phyloP scores from a whole-genome alignment of 1,284 basidiomycete genomes.

The Apiotrichum montevideense region DNA sequence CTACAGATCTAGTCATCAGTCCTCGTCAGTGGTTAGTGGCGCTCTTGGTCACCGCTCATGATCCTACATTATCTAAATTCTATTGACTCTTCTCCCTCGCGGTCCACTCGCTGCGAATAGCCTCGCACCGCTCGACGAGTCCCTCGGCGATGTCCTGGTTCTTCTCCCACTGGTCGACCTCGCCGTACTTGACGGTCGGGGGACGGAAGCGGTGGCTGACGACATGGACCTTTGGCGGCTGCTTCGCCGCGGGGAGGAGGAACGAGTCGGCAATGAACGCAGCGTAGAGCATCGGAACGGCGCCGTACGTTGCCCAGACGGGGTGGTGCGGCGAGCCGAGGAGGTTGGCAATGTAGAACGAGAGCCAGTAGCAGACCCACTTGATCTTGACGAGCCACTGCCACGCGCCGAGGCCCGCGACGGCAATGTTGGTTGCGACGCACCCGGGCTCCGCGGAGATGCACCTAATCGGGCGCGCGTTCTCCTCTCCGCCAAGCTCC shows the following conservation, averaged over 20 bases:
- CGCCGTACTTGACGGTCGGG: conserved; percentile 30
- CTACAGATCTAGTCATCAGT: too few species aligned
- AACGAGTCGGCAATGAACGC: conserved; percentile 28
- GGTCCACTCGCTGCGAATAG: conserved; percentile 26
- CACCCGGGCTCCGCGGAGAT: conserved; percentile 68
- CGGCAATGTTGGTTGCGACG: conserved; percentile 61
- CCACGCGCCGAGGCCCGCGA: conserved; percentile 23
- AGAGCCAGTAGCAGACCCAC: conserved; percentile 54
- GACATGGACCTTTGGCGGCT: conserved; percentile 30
- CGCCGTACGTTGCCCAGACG: conserved; percentile 29
- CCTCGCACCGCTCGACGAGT: conserved; percentile 27
- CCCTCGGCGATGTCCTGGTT: conserved; percentile 21
- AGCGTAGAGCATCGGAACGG: conserved; percentile 36
- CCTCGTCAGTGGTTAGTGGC: too few species aligned
- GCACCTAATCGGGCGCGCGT: conserved; percentile 51
- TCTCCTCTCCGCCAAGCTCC: conserved; percentile 43
- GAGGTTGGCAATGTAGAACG: conserved; percentile 56
- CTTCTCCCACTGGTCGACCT: conserved; percentile 36
- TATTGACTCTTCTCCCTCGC: conserved; percentile 6
- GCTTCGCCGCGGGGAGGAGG: conserved; percentile 22
- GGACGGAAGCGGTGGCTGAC: conserved; percentile 19
- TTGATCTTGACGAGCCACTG: conserved; percentile 53
- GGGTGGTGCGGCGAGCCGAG: conserved; percentile 39
- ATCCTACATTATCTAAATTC: too few species aligned
- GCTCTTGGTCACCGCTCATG: too few species aligned